These are phyloP conservation scores for Citrus cavaleriei DNA, from an alignment of 345 rosid genomes.

Conservation along the genomic window DNA sequence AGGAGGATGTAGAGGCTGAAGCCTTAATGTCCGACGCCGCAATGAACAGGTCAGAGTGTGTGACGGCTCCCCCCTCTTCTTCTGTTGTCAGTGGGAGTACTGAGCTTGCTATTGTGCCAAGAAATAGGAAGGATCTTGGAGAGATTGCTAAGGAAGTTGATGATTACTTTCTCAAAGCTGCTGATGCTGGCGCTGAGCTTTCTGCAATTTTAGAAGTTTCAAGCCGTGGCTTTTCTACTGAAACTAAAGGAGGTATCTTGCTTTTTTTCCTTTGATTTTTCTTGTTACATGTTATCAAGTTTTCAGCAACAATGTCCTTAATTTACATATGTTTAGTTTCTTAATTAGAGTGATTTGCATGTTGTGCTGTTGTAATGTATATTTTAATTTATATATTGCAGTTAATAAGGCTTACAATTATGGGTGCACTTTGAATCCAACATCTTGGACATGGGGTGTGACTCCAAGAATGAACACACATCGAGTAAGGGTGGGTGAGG, in stretches of 20 bases:
- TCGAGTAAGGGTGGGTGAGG: constrained; percentile 30
- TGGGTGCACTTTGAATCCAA: constrained; percentile 61
- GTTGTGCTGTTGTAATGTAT: neutral
- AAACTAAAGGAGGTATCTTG: constrained; percentile 50
- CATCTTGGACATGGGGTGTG: constrained; percentile 71
- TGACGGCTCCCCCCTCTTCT: constrained; percentile 49
- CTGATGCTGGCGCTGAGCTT: constrained; percentile 67
- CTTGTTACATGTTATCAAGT: neutral
- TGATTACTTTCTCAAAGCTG: constrained; percentile 81
- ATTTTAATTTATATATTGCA: constrained; percentile 15
- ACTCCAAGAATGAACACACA: constrained; percentile 49
- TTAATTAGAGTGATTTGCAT: neutral
- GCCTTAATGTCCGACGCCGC: constrained; percentile 41
- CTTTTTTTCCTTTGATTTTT: neutral
- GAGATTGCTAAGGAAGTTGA: constrained; percentile 93
- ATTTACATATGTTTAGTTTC: neutral
- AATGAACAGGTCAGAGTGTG: constrained; percentile 31
- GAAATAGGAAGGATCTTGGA: constrained; percentile 73
- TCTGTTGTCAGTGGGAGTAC: constrained; percentile 59
- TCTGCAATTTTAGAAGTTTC: constrained; percentile 70
- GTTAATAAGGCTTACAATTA: constrained; percentile 57
- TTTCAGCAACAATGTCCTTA: neutral
- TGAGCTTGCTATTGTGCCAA: constrained; percentile 80
- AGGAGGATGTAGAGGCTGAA: constrained; percentile 49
- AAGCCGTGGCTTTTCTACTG: constrained; percentile 38